These are phyloP conservation scores for Cercospora beticola DNA, from an alignment of 2,329 filamentous ascomycete species.

Conservation along the genomic window DNA sequence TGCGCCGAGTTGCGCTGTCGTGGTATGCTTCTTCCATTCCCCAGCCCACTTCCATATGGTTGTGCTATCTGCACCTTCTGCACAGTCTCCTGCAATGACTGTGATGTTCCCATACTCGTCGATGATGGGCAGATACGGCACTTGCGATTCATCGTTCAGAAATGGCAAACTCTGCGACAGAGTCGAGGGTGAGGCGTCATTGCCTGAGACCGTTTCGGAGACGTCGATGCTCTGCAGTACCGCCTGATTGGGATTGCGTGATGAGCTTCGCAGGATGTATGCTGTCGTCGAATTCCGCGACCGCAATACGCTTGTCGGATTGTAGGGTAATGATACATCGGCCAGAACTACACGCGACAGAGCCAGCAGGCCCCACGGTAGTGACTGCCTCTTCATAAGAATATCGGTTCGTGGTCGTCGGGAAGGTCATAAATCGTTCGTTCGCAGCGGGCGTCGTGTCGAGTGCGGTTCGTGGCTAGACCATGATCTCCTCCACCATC, in stretches of 20 bases:
- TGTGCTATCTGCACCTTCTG: slow-evolving; percentile 50
- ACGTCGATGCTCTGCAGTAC: slow-evolving; percentile 67
- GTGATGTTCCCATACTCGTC: slow-evolving; percentile 66
- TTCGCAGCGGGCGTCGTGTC: slow-evolving; percentile 5
- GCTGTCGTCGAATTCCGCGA: slow-evolving; percentile 54
- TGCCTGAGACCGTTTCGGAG: slow-evolving; percentile 56
- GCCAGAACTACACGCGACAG: slow-evolving; percentile 23
- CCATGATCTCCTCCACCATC: slow-evolving; percentile 14
- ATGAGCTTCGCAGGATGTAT: slow-evolving; percentile 67
- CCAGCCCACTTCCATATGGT: slow-evolving; percentile 70
- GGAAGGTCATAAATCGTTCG: slow-evolving; percentile 11
- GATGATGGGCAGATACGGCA: slow-evolving; percentile 67
- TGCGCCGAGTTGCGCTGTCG: slow-evolving; percentile 40
- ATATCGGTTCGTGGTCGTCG: slow-evolving; percentile 12
- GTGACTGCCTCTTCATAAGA: slow-evolving; percentile 22
- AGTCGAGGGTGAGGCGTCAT: slow-evolving; percentile 45
- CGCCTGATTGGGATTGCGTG: slow-evolving; percentile 46
- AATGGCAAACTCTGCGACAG: slow-evolving; percentile 65
- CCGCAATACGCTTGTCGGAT: slow-evolving; percentile 70
- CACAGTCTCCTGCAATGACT: slow-evolving; percentile 73
- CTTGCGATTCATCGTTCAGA: slow-evolving; percentile 49
- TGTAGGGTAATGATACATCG: slow-evolving; percentile 63
- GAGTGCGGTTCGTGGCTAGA: slow-evolving; percentile 17
- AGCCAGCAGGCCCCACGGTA: slow-evolving; percentile 32
- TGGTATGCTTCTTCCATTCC: slow-evolving; percentile 50